Conservation (phyloP, 2,329 filamentous ascomycete genomes). For the Calonectria crousiana region DNA sequence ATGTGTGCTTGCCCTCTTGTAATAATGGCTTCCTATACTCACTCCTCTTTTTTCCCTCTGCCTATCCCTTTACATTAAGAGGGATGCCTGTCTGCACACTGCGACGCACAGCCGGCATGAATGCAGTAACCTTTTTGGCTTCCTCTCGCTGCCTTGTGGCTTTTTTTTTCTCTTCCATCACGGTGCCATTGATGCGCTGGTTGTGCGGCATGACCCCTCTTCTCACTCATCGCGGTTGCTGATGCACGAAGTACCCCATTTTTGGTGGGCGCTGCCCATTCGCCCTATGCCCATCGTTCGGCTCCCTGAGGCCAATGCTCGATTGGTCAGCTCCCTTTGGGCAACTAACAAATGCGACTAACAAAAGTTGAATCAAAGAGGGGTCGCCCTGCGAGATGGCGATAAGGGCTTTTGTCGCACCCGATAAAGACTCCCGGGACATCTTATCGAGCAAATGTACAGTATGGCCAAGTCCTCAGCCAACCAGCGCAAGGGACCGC, state of each 20-base stretch:
- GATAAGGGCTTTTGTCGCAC: slow-evolving; percentile 22
- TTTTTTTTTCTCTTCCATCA: neutral
- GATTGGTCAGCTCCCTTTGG: slow-evolving; percentile 32
- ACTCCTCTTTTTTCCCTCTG: neutral
- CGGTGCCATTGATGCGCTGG: neutral
- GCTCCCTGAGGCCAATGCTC: slow-evolving; percentile 27
- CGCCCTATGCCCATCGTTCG: slow-evolving; percentile 8
- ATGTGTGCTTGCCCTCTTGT: neutral
- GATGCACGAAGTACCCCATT: slow-evolving; percentile 33
- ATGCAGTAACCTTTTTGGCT: neutral
- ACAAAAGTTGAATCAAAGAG: neutral
- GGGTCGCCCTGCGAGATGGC: neutral
- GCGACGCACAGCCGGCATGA: too few relatives aligned
- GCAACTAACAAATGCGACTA: slow-evolving; percentile 12
- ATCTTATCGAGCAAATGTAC: slow-evolving; percentile 6
- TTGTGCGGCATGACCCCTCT: slow-evolving; percentile 19
- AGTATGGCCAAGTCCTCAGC: neutral
- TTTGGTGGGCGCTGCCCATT: slow-evolving; percentile 26
- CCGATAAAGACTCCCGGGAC: neutral
- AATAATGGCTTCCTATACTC: neutral
- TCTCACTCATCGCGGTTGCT: slow-evolving; percentile 4
- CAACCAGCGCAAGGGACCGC: neutral
- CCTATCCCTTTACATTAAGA: neutral
- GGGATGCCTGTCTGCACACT: neutral
- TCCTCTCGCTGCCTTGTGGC: neutral